A percentile compares a stretch with the other conserved stretches of the same genome.
phyloP scores from a whole-genome alignment of 371 early-diverging fungal genomes.

The Apophysomyces elegans region DNA sequence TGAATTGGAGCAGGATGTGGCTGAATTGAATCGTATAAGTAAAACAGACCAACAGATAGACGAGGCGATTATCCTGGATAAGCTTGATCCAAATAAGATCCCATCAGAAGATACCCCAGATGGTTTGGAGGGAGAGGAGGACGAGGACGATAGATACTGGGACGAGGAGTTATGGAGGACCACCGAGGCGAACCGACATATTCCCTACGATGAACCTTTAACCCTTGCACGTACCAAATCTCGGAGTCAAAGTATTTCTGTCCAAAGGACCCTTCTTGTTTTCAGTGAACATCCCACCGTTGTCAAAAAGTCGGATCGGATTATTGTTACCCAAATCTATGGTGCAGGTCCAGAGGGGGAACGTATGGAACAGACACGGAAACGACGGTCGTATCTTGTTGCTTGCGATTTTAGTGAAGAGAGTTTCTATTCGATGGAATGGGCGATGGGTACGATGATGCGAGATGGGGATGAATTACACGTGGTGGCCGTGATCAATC shows the following conservation, averaged over 20 bases:
- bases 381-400: slow-evolving; percentile 36
- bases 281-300: slow-evolving; percentile 19
- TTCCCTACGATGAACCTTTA: slow-evolving; percentile 19
- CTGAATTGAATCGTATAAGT: slow-evolving; percentile 12
- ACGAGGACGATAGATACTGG: slow-evolving; percentile 21
- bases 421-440: slow-evolving; percentile 50
- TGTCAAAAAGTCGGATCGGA: slow-evolving; percentile 17
- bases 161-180: slow-evolving; percentile 32
- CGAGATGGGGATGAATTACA: slow-evolving; percentile 61
- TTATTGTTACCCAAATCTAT: slow-evolving; percentile 23
- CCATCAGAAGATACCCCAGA: slow-evolving; percentile 13
- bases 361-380: slow-evolving; percentile 20
- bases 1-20: slow-evolving; percentile 10
- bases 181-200: slow-evolving; percentile 37
- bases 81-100: slow-evolving; percentile 18
- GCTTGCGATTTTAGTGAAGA: slow-evolving; percentile 52
- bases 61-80: slow-evolving; percentile 13
- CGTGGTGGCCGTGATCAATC: slow-evolving; percentile 52
- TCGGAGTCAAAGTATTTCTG: slow-evolving; percentile 23
- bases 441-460: slow-evolving; percentile 62
- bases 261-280: slow-evolving; percentile 18
- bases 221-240: slow-evolving; percentile 14
- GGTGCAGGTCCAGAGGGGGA: slow-evolving; percentile 33
- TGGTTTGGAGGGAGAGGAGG: slow-evolving; percentile 17
- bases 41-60: slow-evolving; percentile 3